These are phyloP conservation scores for Hymenochaete sp. DNA, from an alignment of 1,284 basidiomycete genomes.

Conservation along the genomic window DNA sequence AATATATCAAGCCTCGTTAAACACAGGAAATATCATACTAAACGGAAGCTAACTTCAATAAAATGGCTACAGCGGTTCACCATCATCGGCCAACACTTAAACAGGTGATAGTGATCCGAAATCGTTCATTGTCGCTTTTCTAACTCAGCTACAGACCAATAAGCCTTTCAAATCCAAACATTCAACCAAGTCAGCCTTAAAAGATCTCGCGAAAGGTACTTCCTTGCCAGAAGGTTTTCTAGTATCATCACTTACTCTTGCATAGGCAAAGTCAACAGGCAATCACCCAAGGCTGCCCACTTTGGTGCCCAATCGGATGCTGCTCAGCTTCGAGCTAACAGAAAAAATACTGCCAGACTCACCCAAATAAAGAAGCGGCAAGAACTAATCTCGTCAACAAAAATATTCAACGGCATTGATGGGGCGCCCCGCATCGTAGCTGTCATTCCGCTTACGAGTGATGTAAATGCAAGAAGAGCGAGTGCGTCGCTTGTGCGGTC, in stretches of 20 bases:
- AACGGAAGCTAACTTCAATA: too few relatives aligned
- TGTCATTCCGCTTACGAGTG: slow-evolving; percentile 67
- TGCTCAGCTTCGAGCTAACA: slow-evolving; percentile 57
- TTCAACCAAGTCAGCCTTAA: slow-evolving; percentile 73
- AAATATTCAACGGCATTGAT: slow-evolving; percentile 68
- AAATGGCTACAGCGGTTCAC: slow-evolving; percentile 31
- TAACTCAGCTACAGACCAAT: slow-evolving; percentile 50
- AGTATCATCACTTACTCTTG: not conserved
- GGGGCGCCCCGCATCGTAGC: slow-evolving; percentile 76
- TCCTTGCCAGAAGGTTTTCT: not conserved
- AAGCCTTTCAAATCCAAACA: slow-evolving; percentile 88
- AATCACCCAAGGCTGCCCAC: slow-evolving; percentile 43
- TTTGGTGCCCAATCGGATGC: slow-evolving; percentile 34
- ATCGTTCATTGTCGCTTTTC: not conserved
- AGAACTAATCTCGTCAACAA: slow-evolving; percentile 57
- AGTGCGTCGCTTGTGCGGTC: slow-evolving; percentile 57
- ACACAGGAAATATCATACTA: too few relatives aligned
- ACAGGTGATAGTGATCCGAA: slow-evolving; percentile 45
- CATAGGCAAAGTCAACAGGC: slow-evolving; percentile 46
- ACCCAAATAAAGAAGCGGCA: slow-evolving; percentile 63
- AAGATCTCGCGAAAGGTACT: slow-evolving; percentile 76
- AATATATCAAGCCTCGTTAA: too few relatives aligned
- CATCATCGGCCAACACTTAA: slow-evolving; percentile 80
- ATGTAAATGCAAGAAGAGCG: slow-evolving; percentile 47
- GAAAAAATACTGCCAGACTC: slow-evolving; percentile 77